Evolutionary conservation across 2,329 filamentous ascomycete species (phyloP).

Genomic region (Colletotrichum cuscutae): DNA sequence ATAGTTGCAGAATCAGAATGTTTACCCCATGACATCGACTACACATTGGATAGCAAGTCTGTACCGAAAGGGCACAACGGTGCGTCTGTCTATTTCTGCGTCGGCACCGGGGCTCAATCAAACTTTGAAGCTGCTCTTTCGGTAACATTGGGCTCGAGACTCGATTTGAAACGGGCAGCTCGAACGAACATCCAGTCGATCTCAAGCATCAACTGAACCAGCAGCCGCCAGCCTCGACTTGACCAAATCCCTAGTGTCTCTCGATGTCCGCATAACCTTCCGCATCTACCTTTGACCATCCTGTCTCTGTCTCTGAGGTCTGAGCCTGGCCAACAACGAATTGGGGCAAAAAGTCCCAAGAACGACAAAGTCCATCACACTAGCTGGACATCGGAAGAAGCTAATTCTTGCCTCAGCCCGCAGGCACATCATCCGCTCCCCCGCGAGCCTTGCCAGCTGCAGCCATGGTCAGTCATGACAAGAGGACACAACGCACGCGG

Average conservation of each 20-base stretch:
- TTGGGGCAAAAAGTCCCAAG: background rate
- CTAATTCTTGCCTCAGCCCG: background rate
- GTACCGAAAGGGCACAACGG: too few species aligned
- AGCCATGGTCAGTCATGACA: background rate
- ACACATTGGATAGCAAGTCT: background rate
- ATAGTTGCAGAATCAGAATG: background rate
- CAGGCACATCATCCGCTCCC: background rate
- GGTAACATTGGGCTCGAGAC: background rate
- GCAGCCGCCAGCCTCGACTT: background rate
- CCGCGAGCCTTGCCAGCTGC: background rate
- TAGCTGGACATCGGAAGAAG: constrained; percentile 11
- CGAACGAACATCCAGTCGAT: background rate
- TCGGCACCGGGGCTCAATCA: background rate
- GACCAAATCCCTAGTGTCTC: background rate
- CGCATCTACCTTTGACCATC: background rate
- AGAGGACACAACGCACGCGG: background rate
- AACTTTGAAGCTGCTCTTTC: background rate
- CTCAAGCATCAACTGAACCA: background rate
- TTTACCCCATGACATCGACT: background rate
- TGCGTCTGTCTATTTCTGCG: background rate
- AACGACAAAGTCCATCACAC: background rate
- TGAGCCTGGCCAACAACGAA: background rate
- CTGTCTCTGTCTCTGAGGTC: background rate
- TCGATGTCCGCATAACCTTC: background rate
- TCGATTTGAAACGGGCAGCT: background rate